Conservation (phyloP, 1,139 yeast genomes). For the Candida albicans region DNA sequence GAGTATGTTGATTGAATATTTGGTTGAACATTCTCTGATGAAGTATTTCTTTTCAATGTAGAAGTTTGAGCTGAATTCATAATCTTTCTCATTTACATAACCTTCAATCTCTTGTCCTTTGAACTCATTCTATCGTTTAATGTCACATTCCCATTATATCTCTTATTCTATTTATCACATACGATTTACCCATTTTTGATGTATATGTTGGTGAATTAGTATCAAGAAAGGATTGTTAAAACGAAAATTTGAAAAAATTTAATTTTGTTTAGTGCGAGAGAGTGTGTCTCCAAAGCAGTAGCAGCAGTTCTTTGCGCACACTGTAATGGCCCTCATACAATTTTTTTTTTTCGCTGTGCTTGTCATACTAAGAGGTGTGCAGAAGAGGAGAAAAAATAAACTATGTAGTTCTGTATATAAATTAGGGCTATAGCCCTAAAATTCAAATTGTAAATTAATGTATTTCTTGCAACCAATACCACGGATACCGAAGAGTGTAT, state of each 20-base stretch:
- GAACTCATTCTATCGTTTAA: not conserved
- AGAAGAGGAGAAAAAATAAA: not conserved
- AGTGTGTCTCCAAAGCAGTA: not conserved
- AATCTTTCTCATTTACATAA: not conserved
- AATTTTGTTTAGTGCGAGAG: slow-evolving; percentile 5
- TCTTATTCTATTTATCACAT: slow-evolving; percentile 31
- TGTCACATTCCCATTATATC: not conserved
- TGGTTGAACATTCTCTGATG: not conserved
- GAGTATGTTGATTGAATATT: too few species aligned
- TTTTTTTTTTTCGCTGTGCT: slow-evolving; percentile 2
- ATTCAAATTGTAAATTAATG: slow-evolving; percentile 1
- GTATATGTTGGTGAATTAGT: slow-evolving; percentile 9
- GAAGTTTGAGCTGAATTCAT: not conserved
- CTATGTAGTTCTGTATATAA: not conserved
- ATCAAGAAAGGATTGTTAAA: not conserved
- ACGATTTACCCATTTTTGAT: slow-evolving; percentile 78
- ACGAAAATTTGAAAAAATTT: slow-evolving; percentile 4
- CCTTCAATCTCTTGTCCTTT: not conserved
- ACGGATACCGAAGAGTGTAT: too few species aligned
- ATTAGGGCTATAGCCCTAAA: slow-evolving; percentile 20
- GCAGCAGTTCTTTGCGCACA: not conserved
- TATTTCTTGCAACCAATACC: not conserved
- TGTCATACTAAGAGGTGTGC: slow-evolving; percentile 1
- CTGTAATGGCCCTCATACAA: slow-evolving; percentile 6
- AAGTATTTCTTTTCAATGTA: not conserved